These are phyloP conservation scores for Naganishia randhawae DNA, from an alignment of 768 basidiomycete species.

Conservation along the genomic window DNA sequence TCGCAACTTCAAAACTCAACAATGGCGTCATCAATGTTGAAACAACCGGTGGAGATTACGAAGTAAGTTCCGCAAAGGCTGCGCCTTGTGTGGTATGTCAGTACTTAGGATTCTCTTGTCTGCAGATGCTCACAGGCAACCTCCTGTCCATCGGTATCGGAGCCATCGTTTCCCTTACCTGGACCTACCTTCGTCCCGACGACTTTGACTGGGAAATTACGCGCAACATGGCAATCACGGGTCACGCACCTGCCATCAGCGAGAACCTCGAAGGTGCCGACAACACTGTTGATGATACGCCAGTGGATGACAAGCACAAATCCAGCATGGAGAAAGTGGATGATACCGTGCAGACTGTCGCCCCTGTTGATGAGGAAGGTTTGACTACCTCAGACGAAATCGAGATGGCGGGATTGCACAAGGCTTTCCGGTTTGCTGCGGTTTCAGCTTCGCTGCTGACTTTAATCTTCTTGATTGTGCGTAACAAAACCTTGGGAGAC, in stretches of 20 bases:
- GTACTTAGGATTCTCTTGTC: conserved; percentile 50
- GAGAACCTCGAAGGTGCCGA: conserved; percentile 25
- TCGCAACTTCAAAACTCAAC: conserved; percentile 69
- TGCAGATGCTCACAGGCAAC: conserved; percentile 80
- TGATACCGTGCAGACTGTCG: neutral
- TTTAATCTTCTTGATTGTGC: conserved; percentile 33
- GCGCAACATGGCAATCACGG: conserved; percentile 66
- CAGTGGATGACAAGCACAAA: conserved; percentile 27
- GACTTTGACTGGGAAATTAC: conserved; percentile 77
- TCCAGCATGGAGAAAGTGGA: conserved; percentile 25
- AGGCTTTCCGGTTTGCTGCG: conserved; percentile 76
- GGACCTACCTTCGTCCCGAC: conserved; percentile 71
- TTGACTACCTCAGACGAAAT: conserved; percentile 48
- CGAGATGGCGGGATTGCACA: conserved; percentile 58
- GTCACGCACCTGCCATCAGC: conserved; percentile 26
- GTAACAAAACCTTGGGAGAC: neutral
- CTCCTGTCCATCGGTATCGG: conserved; percentile 78
- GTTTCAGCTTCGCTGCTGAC: conserved; percentile 55
- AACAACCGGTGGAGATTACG: conserved; percentile 46
- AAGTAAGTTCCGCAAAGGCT: conserved; percentile 2
- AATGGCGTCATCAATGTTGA: conserved; percentile 66
- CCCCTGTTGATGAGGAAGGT: conserved; percentile 38
- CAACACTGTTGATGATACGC: conserved; percentile 15
- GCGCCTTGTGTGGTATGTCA: neutral
- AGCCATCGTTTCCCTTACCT: conserved; percentile 65